Percentiles rank a stretch among this genome's conserved stretches.
Conservation (phyloP, 257 asterid species). For the Lycium barbarum region DNA sequence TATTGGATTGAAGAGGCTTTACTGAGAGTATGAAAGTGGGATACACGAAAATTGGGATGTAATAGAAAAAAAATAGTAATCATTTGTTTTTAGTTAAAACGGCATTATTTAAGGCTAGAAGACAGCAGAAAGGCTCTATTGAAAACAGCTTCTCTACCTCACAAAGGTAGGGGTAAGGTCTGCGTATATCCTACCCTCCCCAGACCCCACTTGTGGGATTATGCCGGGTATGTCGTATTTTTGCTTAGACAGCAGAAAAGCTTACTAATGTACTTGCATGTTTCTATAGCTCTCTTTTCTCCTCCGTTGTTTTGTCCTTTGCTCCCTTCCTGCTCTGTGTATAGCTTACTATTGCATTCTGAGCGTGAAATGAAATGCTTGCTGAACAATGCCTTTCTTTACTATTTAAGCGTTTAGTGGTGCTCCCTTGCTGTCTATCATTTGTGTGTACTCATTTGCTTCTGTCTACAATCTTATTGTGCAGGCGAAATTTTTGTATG, state of each 20-base stretch:
- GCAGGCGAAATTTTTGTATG: slow-evolving; percentile 90
- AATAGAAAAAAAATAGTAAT: background rate
- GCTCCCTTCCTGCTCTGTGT: background rate
- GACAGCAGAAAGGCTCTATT: background rate
- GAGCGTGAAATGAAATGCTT: slow-evolving; percentile 14
- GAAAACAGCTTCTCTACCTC: too few relatives aligned
- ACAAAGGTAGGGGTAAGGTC: too few relatives aligned
- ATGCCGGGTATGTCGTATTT: too few relatives aligned
- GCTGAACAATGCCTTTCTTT: background rate
- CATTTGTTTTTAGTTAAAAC: background rate
- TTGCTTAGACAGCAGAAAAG: background rate
- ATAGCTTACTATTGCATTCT: background rate
- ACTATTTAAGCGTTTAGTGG: background rate
- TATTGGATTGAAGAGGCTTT: slow-evolving; percentile 7
- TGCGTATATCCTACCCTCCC: too few relatives aligned
- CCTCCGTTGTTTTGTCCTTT: background rate
- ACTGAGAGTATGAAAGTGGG: slow-evolving; percentile 8
- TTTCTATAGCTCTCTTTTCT: slow-evolving; percentile 7
- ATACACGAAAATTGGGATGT: slow-evolving; percentile 5
- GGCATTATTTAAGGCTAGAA: background rate
- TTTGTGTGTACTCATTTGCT: background rate
- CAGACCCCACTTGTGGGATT: too few relatives aligned
- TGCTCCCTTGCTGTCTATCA: background rate
- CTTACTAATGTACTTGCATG: background rate
- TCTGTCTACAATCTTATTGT: slow-evolving; percentile 22